Base-by-base conservation (phyloP, 306 rosid genomes). In the Dalbergia cochinchinensis region DNA sequence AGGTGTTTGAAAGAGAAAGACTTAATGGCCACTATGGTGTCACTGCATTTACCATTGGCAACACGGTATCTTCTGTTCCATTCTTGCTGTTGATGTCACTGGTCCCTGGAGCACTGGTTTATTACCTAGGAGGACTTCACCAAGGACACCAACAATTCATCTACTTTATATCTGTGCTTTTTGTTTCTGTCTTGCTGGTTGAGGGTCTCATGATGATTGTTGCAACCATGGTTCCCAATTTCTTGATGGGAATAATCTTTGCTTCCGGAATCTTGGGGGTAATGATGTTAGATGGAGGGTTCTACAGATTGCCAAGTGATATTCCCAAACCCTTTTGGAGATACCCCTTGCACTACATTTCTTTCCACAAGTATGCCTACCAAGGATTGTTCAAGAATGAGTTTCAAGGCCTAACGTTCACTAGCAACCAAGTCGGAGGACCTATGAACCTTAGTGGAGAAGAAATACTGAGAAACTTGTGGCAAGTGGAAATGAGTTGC, bases 191-290 rank as follows among this genome's bases (percentile, higher is more conserved):
- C 71, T 86, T 86, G 74, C 57, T 91, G 9, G 89, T 92, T 4
- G 96, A 92, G 81, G 85, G 94, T 82, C 78, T 91, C 6, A 89
- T 89, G 97, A 85, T 92, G 91, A 83, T 90, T 31, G 84, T 92
- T 15, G 92, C 96, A 5, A 85, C 87, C 9, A 54, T 87, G 33
- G 90, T 86, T 48, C 94, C 96, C 19, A 85, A 89, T 67, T 89
- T 81, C 58, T 86, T 90, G 1, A 84, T 90, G 92, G 95, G 95
- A 0, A 89, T 90, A 16, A 90, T 90, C 10, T 18, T 83, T 0
- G 93, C 90, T 11, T 71, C 91, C 14, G 97, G 95, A 77, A 78
- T 90, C 35, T 80, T 87, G 72, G 93, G 93, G 3, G 71, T 87
- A 22, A 89, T 91, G 94, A 91, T 91, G 91, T 22, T 89, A 44